A percentile compares a stretch with the other conserved stretches of the same genome.
These are phyloP conservation scores for Acanthamoeba sp. DNA, from an alignment of 208 protist species.

Conservation along the genomic window DNA sequence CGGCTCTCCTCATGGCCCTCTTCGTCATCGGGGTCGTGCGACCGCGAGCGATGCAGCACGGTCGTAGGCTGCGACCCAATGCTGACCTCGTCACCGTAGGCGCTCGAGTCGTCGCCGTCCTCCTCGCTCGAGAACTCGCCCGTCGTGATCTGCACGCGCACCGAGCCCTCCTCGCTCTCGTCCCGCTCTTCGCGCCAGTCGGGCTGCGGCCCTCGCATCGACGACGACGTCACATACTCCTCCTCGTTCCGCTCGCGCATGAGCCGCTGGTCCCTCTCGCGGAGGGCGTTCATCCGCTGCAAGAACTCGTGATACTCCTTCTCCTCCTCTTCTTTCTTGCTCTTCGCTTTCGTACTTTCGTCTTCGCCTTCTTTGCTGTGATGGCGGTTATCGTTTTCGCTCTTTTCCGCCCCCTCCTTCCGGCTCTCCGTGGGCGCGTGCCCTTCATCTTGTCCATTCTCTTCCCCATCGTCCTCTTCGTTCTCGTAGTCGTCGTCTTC, in stretches of 20 bases:
- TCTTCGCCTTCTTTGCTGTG: not conserved
- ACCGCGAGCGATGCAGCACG: not conserved
- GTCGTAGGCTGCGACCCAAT: not conserved
- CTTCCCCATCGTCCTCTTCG: not conserved
- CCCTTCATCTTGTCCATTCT: not conserved
- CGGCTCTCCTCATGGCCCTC: not conserved
- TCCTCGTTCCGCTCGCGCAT: not conserved
- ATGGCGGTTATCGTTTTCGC: not conserved
- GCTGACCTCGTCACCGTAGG: not conserved
- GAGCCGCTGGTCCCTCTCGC: not conserved
- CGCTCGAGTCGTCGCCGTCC: not conserved
- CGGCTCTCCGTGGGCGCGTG: not conserved
- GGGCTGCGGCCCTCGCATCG: not conserved
- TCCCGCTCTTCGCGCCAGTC: not conserved
- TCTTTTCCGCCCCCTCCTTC: not conserved
- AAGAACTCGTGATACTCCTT: not conserved
- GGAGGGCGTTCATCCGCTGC: conserved; percentile 1
- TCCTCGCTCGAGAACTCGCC: not conserved
- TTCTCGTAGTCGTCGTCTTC: not conserved
- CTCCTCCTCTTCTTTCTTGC: not conserved
- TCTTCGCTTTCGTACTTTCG: not conserved
- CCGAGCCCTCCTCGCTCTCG: not conserved
- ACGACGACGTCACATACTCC: not conserved
- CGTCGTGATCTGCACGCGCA: not conserved
- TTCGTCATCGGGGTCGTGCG: not conserved